Conservation (phyloP, 75 land plant genomes). For the Gnetum montanum region DNA sequence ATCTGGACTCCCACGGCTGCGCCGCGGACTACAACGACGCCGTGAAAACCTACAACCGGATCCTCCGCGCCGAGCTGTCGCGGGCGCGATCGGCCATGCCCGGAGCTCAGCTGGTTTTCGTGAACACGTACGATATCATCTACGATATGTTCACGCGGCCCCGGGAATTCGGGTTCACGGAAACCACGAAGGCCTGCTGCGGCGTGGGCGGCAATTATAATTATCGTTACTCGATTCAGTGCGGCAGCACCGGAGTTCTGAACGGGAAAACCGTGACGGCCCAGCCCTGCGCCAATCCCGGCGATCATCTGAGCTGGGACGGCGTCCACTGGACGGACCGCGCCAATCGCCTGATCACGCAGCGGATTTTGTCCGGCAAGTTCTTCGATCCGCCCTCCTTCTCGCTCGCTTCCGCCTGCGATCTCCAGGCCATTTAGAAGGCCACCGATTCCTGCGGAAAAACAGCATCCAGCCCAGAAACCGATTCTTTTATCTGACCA, state of each 20-base stretch:
- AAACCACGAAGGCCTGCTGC: slow-evolving; percentile 43
- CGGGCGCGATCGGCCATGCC: slow-evolving; percentile 24
- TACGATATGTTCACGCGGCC: slow-evolving; percentile 31
- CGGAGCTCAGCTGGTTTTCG: slow-evolving; percentile 21
- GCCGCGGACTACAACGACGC: slow-evolving; percentile 33
- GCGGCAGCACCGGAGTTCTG: slow-evolving; percentile 38
- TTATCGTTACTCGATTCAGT: slow-evolving; percentile 31
- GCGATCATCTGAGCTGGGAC: slow-evolving; percentile 79
- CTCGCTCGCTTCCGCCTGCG: slow-evolving; percentile 40
- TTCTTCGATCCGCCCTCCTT: slow-evolving; percentile 52
- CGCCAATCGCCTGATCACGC: slow-evolving; percentile 40
- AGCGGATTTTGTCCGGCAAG: slow-evolving; percentile 35
- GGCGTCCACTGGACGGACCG: slow-evolving; percentile 75
- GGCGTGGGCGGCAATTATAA: slow-evolving; percentile 65
- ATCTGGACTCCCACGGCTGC: slow-evolving; percentile 49
- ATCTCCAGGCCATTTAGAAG: no score
- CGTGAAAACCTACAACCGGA: slow-evolving; percentile 34
- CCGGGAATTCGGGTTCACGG: slow-evolving; percentile 33
- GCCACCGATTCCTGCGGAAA: no score
- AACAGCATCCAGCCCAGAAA: no score
- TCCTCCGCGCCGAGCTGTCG: slow-evolving; percentile 22
- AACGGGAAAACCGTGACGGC: slow-evolving; percentile 32
- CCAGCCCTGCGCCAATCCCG: slow-evolving; percentile 50
- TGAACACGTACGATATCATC: slow-evolving; percentile 43
- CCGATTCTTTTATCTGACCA: no score